Evolutionary conservation across 2,329 filamentous ascomycete species (phyloP), one percentile per base, ranked within the genome.

Genomic region (Madurella fahalii): DNA sequence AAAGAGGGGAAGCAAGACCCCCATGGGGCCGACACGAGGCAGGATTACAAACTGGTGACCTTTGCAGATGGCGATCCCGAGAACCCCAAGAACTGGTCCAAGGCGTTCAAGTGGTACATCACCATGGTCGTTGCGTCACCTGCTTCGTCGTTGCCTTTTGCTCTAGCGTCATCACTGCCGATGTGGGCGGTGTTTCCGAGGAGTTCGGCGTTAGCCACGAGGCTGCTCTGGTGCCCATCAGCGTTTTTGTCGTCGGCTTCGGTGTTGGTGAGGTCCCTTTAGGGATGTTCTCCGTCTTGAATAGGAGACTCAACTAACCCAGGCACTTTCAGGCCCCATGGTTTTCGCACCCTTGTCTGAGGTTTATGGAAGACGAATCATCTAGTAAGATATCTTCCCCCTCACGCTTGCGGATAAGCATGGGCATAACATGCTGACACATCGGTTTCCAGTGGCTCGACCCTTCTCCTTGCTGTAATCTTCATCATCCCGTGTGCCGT

Each of bases 1-100:
- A 61, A 59, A 34, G 25, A 56, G 9, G 43, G 43, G 43, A 45
- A 52, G 37, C 43, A 58, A 49, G 37, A 37, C 8, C 51, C 53
- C 20, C 42, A 34, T 52, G 11, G 53, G 43, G 40, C 51, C 25
- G 55, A 61, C 34, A 58, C 60, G 1, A 34, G 40, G 2, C 57
- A 57, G 15, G 48, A 64, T 46, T 79, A 80, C 68, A 73, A 73
- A 61, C 82, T 87, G 3, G 80, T 85, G 46, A 75, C 74, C 0
- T 95, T 94, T 66, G 80, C 77, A 4, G 78, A 85, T 2, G 74
- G 84, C 55, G 89, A 94, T 67, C 80, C 82, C 0, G 87, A 85
- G 60, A 93, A 93, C 65, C 89, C 90, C 0, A 93, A 93, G 77
- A 94, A 93, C 70, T 94, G 88, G 88, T 83, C 80, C 53, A 90